These are phyloP conservation scores for Mediolabrus comicus DNA, from an alignment of 108 stramenopile species.

Conservation along the genomic window DNA sequence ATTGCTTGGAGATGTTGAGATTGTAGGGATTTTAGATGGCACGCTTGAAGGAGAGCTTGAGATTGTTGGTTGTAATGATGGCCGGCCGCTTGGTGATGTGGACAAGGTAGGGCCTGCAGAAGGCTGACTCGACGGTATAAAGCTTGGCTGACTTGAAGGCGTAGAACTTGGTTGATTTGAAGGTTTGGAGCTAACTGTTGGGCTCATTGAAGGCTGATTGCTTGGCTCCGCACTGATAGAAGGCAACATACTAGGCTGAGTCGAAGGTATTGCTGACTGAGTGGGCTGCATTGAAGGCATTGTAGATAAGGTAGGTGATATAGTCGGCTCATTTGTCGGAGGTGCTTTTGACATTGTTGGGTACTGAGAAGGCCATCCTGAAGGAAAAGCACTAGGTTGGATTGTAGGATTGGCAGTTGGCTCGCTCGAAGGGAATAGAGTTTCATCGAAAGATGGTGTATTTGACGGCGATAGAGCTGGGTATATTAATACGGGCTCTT, in stretches of 20 bases:
- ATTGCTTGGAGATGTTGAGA: constrained; percentile 11
- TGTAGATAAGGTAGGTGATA: no score
- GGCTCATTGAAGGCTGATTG: neutral
- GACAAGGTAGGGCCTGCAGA: no score
- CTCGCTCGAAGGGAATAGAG: no score
- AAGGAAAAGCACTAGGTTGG: no score
- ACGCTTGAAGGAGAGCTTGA: constrained; percentile 3
- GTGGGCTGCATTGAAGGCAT: no score
- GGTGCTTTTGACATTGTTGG: no score
- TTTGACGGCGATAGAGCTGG: neutral
- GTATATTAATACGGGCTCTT: neutral
- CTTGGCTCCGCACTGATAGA: neutral
- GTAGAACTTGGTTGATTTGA: neutral
- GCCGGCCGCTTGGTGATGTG: no score
- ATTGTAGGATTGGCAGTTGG: no score
- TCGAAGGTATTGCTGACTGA: no score
- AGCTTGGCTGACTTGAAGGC: neutral
- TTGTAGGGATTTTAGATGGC: constrained; percentile 8
- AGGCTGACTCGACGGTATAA: neutral
- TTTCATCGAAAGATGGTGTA: neutral
- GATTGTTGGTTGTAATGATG: neutral
- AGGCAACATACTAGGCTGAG: neutral
- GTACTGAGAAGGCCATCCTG: no score
- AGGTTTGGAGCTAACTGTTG: neutral
- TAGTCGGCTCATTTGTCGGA: no score